A percentile compares a stretch with the other conserved stretches of the same genome.
These are phyloP conservation scores for Cystobasidiaceae sp. DNA, from an alignment of 1,284 basidiomycete genomes.

Conservation along the genomic window DNA sequence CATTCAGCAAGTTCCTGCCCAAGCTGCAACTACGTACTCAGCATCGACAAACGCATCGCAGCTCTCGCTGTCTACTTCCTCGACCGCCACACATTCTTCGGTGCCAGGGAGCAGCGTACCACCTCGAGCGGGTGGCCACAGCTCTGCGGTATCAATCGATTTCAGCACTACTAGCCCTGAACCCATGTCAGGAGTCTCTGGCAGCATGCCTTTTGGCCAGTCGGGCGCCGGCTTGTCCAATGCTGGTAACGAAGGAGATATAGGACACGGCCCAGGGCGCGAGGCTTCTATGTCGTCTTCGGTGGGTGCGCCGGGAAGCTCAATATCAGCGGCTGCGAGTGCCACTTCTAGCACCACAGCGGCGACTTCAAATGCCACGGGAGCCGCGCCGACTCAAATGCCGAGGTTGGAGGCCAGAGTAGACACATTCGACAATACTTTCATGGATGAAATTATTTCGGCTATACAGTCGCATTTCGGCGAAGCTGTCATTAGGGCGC, in stretches of 20 bases:
- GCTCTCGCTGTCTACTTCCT: conserved; percentile 23
- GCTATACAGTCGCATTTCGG: conserved; percentile 70
- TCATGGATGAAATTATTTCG: conserved; percentile 86
- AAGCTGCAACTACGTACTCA: conserved; percentile 5
- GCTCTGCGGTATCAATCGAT: not conserved
- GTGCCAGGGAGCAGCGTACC: not conserved
- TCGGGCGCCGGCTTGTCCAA: not conserved
- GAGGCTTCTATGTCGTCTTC: not conserved
- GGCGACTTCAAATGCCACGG: not conserved
- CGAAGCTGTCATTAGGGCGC: conserved; percentile 67
- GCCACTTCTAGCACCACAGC: not conserved
- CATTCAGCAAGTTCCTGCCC: conserved; percentile 53
- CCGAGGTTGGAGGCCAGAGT: conserved; percentile 35
- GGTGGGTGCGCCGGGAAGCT: not conserved
- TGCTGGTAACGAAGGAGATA: not conserved
- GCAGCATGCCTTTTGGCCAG: conserved; percentile 18
- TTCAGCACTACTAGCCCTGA: conserved; percentile 17
- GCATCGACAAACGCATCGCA: conserved; percentile 18
- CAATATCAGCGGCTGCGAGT: not conserved
- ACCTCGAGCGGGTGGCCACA: not conserved
- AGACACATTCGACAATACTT: conserved; percentile 70
- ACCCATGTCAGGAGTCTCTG: conserved; percentile 14
- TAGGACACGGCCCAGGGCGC: not conserved
- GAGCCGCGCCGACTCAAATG: not conserved
- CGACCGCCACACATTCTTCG: conserved; percentile 14